These are phyloP conservation scores for Usnea hakonensis DNA, from an alignment of 495 filamentous ascomycete species.

Conservation along the genomic window DNA sequence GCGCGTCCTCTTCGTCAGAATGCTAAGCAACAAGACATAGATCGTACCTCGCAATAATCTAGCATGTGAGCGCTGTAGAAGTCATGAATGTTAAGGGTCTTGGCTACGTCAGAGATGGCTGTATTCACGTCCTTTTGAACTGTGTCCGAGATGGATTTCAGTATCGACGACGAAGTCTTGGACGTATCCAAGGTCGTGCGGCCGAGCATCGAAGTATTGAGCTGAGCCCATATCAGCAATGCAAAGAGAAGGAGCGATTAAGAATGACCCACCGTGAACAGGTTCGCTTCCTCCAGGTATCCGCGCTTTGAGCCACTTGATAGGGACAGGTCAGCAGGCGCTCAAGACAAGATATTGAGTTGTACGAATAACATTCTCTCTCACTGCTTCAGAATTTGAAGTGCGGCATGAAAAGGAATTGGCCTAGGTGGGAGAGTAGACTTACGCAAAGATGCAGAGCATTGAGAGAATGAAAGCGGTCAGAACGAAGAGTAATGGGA, in stretches of 20 bases:
- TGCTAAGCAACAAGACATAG: neutral
- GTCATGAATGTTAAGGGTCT: slow-evolving; percentile 52
- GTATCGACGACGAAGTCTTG: slow-evolving; percentile 21
- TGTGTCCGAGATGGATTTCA: slow-evolving; percentile 22
- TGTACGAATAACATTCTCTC: neutral
- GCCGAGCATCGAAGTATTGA: slow-evolving; percentile 59
- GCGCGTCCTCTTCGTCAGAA: neutral
- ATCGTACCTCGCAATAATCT: slow-evolving; percentile 49
- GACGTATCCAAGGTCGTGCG: slow-evolving; percentile 37
- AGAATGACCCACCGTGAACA: slow-evolving; percentile 52
- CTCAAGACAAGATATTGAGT: neutral
- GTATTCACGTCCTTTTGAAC: slow-evolving; percentile 30
- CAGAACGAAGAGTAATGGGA: slow-evolving; percentile 17
- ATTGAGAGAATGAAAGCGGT: slow-evolving; percentile 60
- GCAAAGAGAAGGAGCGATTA: slow-evolving; percentile 14
- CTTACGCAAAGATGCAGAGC: slow-evolving; percentile 57
- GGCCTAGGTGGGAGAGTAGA: neutral
- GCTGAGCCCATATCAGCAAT: slow-evolving; percentile 28
- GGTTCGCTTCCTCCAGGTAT: slow-evolving; percentile 54
- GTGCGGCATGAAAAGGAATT: neutral
- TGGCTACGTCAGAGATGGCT: slow-evolving; percentile 37
- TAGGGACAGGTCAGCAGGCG: slow-evolving; percentile 44
- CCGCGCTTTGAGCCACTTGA: slow-evolving; percentile 21
- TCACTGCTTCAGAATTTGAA: slow-evolving; percentile 52
- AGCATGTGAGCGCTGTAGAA: slow-evolving; percentile 71